Percentiles rank a stretch among this genome's conserved stretches.
Evolutionary conservation across 2,329 filamentous ascomycete genomes (phyloP).

Genomic region (Dothistroma pini): DNA sequence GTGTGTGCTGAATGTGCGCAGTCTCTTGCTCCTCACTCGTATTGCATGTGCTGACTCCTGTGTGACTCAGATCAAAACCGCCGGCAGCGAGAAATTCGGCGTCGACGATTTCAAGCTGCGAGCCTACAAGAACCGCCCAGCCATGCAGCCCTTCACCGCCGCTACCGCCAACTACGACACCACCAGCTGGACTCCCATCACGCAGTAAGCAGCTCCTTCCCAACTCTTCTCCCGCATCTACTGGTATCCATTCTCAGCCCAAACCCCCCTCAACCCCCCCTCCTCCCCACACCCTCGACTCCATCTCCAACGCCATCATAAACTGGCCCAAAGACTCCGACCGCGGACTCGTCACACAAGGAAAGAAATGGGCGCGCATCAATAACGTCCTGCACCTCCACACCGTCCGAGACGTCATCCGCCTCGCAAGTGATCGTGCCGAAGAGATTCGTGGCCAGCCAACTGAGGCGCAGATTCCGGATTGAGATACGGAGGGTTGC

Average conservation of each 20-base stretch:
- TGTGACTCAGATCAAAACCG: background rate
- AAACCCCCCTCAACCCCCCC: background rate
- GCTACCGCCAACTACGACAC: background rate
- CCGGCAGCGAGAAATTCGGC: background rate
- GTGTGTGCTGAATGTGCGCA: no score
- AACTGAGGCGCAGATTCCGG: background rate
- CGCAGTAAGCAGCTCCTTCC: background rate
- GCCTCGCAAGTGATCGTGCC: background rate
- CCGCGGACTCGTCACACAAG: slow-evolving; percentile 10
- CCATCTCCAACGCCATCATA: slow-evolving; percentile 1
- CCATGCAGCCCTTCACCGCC: background rate
- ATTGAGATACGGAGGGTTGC: background rate
- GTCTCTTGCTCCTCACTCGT: no score
- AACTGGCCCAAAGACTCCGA: slow-evolving; percentile 14
- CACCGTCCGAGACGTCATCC: background rate
- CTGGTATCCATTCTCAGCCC: background rate
- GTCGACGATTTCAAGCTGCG: background rate
- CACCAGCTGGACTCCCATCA: background rate
- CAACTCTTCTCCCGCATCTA: background rate
- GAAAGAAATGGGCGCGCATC: slow-evolving; percentile 1
- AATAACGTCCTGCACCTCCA: background rate
- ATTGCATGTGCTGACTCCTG: background rate
- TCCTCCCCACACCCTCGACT: background rate
- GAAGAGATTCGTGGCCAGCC: background rate
- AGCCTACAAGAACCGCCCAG: background rate